Evolutionary conservation across 106 monocot genomes (phyloP).

Genomic region (Allium sativum): DNA sequence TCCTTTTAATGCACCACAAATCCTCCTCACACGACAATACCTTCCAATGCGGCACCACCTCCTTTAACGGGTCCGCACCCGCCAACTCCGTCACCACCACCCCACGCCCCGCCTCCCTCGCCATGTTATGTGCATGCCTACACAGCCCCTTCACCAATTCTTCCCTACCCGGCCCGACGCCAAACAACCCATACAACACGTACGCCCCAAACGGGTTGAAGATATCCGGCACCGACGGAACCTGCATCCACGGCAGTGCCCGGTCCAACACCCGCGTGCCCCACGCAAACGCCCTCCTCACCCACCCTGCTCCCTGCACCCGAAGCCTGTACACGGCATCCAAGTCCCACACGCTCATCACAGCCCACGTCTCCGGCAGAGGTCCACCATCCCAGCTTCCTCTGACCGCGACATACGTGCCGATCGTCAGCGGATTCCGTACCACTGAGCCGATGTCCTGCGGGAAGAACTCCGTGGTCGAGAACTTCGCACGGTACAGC

Average conservation of each 20-base stretch:
- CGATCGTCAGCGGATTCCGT: constrained; percentile 49
- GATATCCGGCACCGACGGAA: constrained; percentile 79
- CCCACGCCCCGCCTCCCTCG: constrained; percentile 33
- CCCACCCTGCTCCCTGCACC: constrained; percentile 46
- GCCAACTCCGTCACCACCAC: constrained; percentile 66
- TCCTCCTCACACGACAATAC: constrained; percentile 44
- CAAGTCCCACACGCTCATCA: constrained; percentile 77
- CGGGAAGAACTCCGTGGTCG: constrained; percentile 79
- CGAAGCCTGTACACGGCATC: constrained; percentile 57
- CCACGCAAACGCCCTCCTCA: constrained; percentile 28
- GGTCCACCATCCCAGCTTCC: constrained; percentile 9
- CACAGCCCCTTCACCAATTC: constrained; percentile 27
- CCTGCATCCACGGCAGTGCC: constrained; percentile 44
- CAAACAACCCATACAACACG: constrained; percentile 79
- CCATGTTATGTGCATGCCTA: constrained; percentile 56
- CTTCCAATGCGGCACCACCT: constrained; percentile 50
- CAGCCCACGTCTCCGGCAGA: constrained; percentile 79
- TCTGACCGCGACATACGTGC: constrained; percentile 43
- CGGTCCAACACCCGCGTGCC: constrained; percentile 50
- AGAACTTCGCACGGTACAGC: constrained; percentile 42
- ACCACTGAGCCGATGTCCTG: constrained; percentile 68
- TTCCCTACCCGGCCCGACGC: constrained; percentile 25
- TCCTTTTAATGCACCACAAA: constrained; percentile 72
- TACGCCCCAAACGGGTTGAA: constrained; percentile 86
- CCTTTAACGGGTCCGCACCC: constrained; percentile 37